A percentile compares a stretch with the other conserved stretches of the same genome.
These are phyloP conservation scores for Pythium catenulatum DNA, from an alignment of 352 stramenopile genomes.

Conservation along the genomic window DNA sequence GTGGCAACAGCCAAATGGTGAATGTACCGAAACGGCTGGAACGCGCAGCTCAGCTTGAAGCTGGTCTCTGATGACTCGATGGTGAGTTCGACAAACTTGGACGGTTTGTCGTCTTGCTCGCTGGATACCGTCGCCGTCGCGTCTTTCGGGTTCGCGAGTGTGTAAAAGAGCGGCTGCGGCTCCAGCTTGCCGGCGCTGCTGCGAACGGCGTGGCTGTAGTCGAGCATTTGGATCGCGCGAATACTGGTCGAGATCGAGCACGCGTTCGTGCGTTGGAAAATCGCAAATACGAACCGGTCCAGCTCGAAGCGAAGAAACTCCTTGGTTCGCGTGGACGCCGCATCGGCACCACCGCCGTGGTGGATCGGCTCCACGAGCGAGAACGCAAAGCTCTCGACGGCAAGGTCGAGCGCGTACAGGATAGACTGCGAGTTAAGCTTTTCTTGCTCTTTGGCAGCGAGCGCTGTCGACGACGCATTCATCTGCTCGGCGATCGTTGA, in stretches of 20 bases:
- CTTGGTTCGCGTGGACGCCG: conserved; percentile 35
- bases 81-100: conserved; percentile 69
- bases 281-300: conserved; percentile 78
- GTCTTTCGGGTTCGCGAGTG: conserved; percentile 47
- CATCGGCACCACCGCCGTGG: background rate
- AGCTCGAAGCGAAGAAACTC: conserved; percentile 87
- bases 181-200: background rate
- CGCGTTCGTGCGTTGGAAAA: conserved; percentile 77
- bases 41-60: conserved; percentile 75
- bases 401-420: conserved; percentile 81
- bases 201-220: conserved; percentile 72
- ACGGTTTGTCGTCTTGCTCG: conserved; percentile 28
- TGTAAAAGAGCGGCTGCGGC: conserved; percentile 70
- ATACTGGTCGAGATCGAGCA: conserved; percentile 80
- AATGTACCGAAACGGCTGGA: conserved; percentile 85
- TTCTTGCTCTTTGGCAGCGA: conserved; percentile 70
- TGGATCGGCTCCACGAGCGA: conserved; percentile 63
- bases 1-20: conserved; percentile 81
- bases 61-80: conserved; percentile 79
- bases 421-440: conserved; percentile 76
- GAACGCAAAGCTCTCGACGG: conserved; percentile 77
- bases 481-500: conserved; percentile 78
- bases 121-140: background rate
- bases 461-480: conserved; percentile 70
- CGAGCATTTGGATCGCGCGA: conserved; percentile 78